Conservation (phyloP, 306 rosid species). For the Erythrophleum fordii region DNA sequence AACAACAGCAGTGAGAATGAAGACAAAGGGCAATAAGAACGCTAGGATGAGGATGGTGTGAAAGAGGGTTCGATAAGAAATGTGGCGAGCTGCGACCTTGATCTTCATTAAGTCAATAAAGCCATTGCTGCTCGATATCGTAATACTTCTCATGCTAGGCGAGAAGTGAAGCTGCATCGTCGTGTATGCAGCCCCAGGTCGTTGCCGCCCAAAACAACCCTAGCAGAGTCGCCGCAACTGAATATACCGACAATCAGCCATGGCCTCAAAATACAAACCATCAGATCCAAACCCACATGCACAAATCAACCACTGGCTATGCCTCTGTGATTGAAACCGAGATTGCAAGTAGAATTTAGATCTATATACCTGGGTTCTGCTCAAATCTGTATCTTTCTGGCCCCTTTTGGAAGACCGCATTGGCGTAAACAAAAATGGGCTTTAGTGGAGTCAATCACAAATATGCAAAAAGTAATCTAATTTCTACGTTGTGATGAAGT, state of each 20-base stretch:
- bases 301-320: conserved; percentile 49
- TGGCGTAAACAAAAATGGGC: conserved; percentile 41
- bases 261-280: conserved; percentile 63
- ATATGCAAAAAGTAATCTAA: conserved; percentile 7
- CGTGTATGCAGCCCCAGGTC: conserved; percentile 80
- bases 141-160: conserved; percentile 99
- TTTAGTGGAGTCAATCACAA: conserved; percentile 23
- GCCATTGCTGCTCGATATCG: conserved; percentile 99
- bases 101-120: conserved; percentile 99
- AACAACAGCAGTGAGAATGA: conserved; percentile 98
- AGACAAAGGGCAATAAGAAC: conserved; percentile 92
- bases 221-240: conserved; percentile 42
- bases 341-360: conserved; percentile 40
- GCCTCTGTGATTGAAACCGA: conserved; percentile 31
- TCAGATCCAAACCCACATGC: conserved; percentile 62
- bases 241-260: conserved; percentile 47
- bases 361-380: conserved; percentile 45
- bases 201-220: conserved; percentile 45
- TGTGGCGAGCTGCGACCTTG: conserved; percentile 99
- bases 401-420: conserved; percentile 66
- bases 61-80: conserved; percentile 97
- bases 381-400: conserved; percentile 42
- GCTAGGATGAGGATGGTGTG: conserved; percentile 98
- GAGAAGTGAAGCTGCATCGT: conserved; percentile 99
- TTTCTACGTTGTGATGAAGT: conserved; percentile 32